Evolutionary conservation across 164 flowering plant species (phyloP), one percentile per base, ranked within the genome.

Genomic region (Houttuynia cordata): DNA sequence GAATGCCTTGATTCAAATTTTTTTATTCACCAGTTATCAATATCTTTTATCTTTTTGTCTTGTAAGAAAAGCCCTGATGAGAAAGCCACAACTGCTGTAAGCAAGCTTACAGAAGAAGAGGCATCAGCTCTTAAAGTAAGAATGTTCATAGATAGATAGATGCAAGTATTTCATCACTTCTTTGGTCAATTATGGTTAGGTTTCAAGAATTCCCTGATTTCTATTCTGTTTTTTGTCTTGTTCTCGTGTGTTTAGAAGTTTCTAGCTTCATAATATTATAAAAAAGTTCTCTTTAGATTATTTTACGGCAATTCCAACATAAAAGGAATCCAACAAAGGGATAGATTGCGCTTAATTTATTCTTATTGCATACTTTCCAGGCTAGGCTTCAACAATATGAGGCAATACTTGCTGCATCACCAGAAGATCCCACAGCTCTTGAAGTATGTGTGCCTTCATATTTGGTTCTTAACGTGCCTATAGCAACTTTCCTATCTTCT

Each of bases 381-480:
- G 64, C 74, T 58, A 79, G 83, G 79, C 82, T 92, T 77, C 80
- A 78, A 75, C 75, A 84, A 53, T 88, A 59, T 65, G 93, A 92
- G 71, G 83, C 73, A 64, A 78, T 75, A 24, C 84, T 92, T 57
- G 64, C 55, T 22, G 37, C 22, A 52, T 81, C 89, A 24, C 93
- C 96, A 47, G 76, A 80, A 61, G 98, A 92, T 79, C 68, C 77
- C 62, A 67, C 70, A 70, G 89, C 98, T 56, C 85, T 88, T 61
- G 95, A 92, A 74, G 98, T 92, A 73, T 83, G 98, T 84, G 10
- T 57, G 42, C 37, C 47, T 37, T 39, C 23, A 4, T 14, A 8
- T 6, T 53, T 20, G 22, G 56, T 20, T 17, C 13, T 30, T 30
- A 30, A 30, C 6, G 37, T 30, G 37, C 6, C 6, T 6, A 30